phyloP scores from a whole-genome alignment of 2,329 filamentous ascomycete genomes.

The Neoascochyta sp. region DNA sequence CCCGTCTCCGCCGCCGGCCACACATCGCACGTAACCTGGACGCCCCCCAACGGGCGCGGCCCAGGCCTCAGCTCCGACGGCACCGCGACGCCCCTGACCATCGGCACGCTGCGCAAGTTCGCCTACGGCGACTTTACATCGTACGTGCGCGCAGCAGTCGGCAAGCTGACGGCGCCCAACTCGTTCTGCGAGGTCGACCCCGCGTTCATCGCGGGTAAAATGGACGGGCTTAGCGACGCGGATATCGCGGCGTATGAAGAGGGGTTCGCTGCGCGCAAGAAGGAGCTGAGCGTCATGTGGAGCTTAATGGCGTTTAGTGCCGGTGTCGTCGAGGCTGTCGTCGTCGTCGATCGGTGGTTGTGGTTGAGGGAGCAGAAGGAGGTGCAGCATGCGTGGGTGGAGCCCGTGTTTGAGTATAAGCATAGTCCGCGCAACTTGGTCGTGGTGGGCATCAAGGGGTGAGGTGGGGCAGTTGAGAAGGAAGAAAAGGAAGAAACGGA shows the following conservation, averaged over 20 bases:
- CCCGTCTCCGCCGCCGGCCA: constrained; percentile 42
- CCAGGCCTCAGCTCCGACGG: constrained; percentile 38
- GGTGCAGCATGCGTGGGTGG: constrained; percentile 77
- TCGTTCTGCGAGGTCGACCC: constrained; percentile 36
- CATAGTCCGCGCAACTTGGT: constrained; percentile 87
- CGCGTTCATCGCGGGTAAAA: constrained; percentile 58
- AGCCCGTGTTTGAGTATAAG: constrained; percentile 85
- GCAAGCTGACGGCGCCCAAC: constrained; percentile 57
- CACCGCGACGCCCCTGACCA: constrained; percentile 75
- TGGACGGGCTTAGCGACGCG: constrained; percentile 67
- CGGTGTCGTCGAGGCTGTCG: constrained; percentile 79
- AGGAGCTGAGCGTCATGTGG: constrained; percentile 85
- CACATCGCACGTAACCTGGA: constrained; percentile 34
- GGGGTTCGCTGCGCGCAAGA: constrained; percentile 63
- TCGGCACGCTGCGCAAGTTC: constrained; percentile 76
- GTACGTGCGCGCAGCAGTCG: constrained; percentile 77
- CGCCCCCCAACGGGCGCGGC: constrained; percentile 48
- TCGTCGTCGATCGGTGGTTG: constrained; percentile 85
- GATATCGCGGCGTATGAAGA: constrained; percentile 69
- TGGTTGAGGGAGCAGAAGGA: constrained; percentile 75
- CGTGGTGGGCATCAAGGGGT: constrained; percentile 81
- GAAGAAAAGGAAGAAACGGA: too few species aligned
- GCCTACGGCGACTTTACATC: constrained; percentile 71
- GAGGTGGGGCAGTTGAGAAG: too few species aligned
- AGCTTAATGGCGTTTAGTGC: constrained; percentile 95